Evolutionary conservation across 768 basidiomycete species (phyloP).

Genomic region (Kwoniella sp.): DNA sequence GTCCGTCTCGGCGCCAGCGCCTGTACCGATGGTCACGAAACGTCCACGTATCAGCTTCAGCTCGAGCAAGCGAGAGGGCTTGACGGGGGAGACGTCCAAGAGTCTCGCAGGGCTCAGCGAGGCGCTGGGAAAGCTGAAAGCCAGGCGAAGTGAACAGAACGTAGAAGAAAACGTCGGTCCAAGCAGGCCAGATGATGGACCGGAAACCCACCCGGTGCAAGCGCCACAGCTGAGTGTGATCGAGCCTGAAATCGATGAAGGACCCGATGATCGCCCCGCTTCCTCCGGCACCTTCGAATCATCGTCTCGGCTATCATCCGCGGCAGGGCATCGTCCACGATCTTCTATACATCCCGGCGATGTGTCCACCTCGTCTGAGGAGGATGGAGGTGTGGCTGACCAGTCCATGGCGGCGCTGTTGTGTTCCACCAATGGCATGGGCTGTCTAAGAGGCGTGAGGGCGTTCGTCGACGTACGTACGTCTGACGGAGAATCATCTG

Average conservation of each 20-base stretch:
- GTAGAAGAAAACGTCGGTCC: too few relatives aligned
- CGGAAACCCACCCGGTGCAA: background rate
- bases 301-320: conserved; percentile 5
- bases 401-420: conserved; percentile 33
- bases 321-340: conserved; percentile 27
- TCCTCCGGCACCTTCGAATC: too few relatives aligned
- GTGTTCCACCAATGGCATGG: conserved; percentile 19
- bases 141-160: conserved; percentile 7
- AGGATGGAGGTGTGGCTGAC: conserved; percentile 16
- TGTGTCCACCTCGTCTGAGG: conserved; percentile 8
- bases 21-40: background rate
- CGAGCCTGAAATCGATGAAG: background rate
- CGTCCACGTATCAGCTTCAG: conserved; percentile 12
- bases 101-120: conserved; percentile 29
- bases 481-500: conserved; percentile 46
- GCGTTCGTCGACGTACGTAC: conserved; percentile 51
- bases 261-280: too few relatives aligned
- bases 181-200: background rate
- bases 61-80: conserved; percentile 24
- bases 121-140: conserved; percentile 35
- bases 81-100: conserved; percentile 24
- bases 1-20: conserved; percentile 34
- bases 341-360: conserved; percentile 14
- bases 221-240: background rate
- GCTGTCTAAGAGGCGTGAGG: conserved; percentile 46